Evolutionary conservation across 805 yeast species (phyloP).

Genomic region (Lipomyces spencermartinsiae): DNA sequence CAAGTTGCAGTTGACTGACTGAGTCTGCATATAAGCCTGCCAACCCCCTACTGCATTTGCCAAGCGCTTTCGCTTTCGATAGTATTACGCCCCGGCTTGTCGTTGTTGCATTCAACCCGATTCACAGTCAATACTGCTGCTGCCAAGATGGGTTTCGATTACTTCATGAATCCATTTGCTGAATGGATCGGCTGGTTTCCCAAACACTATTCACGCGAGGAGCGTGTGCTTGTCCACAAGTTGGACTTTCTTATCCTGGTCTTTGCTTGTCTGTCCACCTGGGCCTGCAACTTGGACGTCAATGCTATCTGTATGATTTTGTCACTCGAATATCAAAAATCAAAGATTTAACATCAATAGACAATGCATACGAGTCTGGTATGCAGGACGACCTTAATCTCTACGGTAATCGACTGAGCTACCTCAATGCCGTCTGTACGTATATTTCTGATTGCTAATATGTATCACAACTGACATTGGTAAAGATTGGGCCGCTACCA

Average conservation of each 20-base stretch:
- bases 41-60: no score
- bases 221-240: constrained; percentile 35
- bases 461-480: constrained; percentile 40
- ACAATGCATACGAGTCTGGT: constrained; percentile 54
- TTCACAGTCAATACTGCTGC: no score
- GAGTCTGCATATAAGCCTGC: no score
- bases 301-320: constrained; percentile 24
- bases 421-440: constrained; percentile 39
- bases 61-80: no score
- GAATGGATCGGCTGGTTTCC: constrained; percentile 36
- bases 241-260: constrained; percentile 31
- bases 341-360: constrained; percentile 1
- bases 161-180: constrained; percentile 35
- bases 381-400: constrained; percentile 46
- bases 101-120: no score
- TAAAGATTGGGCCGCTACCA: constrained; percentile 36
- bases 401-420: constrained; percentile 42
- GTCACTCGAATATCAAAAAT: not conserved
- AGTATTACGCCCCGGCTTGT: no score
- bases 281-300: constrained; percentile 33
- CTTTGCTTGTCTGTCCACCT: constrained; percentile 34
- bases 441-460: constrained; percentile 42
- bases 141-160: constrained; percentile 28
- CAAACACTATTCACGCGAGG: constrained; percentile 32
- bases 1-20: no score